phyloP scores from a whole-genome alignment of 441 rosid genomes.

The Manihot esculenta region DNA sequence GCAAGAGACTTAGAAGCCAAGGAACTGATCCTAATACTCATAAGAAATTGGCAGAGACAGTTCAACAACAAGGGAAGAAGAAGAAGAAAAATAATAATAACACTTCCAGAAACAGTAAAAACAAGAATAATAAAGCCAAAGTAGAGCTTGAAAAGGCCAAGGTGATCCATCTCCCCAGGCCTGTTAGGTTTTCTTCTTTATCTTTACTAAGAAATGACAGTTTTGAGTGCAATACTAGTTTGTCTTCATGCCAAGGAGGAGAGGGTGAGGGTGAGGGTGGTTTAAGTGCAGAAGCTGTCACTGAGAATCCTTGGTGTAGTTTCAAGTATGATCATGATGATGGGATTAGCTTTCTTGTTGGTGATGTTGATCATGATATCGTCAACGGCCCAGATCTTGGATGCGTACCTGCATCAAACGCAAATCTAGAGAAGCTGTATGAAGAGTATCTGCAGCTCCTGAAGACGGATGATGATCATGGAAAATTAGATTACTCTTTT shows the following conservation, averaged over 20 bases:
- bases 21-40: conserved; percentile 41
- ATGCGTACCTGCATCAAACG: no score
- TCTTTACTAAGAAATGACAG: conserved; percentile 39
- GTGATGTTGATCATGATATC: conserved; percentile 22
- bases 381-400: conserved; percentile 27
- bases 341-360: conserved; percentile 24
- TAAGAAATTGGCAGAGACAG: conserved; percentile 25
- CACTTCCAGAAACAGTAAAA: neutral
- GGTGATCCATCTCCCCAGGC: conserved; percentile 50
- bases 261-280: neutral
- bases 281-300: conserved; percentile 6
- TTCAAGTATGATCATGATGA: conserved; percentile 8
- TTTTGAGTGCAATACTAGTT: conserved; percentile 26
- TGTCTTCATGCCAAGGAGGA: conserved; percentile 29
- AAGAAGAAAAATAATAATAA: conserved; percentile 19
- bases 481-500: conserved; percentile 34
- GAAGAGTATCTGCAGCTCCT: conserved; percentile 49
- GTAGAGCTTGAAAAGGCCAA: conserved; percentile 26
- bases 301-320: conserved; percentile 9
- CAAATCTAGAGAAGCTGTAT: conserved; percentile 40
- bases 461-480: conserved; percentile 33
- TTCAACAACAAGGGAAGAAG: neutral
- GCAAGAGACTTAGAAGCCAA: conserved; percentile 39
- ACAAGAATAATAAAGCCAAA: neutral
- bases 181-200: conserved; percentile 35